Percentiles rank a stretch among this genome's conserved stretches.
phyloP scores from a whole-genome alignment of 352 stramenopile species.

The Phytophthora capsici region DNA sequence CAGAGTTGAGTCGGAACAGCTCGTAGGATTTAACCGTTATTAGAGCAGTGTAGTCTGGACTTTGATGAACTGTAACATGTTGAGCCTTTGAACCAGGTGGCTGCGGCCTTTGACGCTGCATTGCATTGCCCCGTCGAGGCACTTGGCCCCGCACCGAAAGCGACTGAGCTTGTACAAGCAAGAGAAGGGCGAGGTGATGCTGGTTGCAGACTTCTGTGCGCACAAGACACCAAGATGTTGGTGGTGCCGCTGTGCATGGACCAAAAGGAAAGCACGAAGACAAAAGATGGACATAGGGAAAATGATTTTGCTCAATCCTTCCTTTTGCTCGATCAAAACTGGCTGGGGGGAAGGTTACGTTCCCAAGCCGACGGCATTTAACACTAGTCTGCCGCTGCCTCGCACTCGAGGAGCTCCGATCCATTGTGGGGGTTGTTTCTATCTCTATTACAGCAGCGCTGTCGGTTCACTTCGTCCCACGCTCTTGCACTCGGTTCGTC shows the following conservation, averaged over 20 bases:
- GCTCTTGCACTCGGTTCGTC: conserved; percentile 32
- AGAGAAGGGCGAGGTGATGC: conserved; percentile 37
- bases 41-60: conserved; percentile 15
- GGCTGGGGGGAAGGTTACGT: conserved; percentile 25
- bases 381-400: conserved; percentile 26
- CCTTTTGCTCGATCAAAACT: conserved; percentile 42
- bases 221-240: conserved; percentile 31
- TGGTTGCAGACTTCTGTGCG: conserved; percentile 26
- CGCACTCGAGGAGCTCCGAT: conserved; percentile 26
- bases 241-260: conserved; percentile 23
- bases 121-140: conserved; percentile 13
- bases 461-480: conserved; percentile 10
- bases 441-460: conserved; percentile 45
- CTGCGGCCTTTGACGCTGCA: conserved; percentile 14
- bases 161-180: conserved; percentile 33
- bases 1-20: conserved; percentile 20
- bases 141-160: conserved; percentile 31
- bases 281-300: conserved; percentile 25
- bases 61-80: conserved; percentile 12
- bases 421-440: conserved; percentile 34
- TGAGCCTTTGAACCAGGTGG: conserved; percentile 5
- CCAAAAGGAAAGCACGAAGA: conserved; percentile 4
- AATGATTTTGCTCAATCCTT: conserved; percentile 27
- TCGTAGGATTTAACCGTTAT: conserved; percentile 19
- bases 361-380: conserved; percentile 35